Evolutionary conservation across 345 rosid genomes (phyloP), one percentile per base, ranked within the genome.

Genomic region (Clausena lansium): DNA sequence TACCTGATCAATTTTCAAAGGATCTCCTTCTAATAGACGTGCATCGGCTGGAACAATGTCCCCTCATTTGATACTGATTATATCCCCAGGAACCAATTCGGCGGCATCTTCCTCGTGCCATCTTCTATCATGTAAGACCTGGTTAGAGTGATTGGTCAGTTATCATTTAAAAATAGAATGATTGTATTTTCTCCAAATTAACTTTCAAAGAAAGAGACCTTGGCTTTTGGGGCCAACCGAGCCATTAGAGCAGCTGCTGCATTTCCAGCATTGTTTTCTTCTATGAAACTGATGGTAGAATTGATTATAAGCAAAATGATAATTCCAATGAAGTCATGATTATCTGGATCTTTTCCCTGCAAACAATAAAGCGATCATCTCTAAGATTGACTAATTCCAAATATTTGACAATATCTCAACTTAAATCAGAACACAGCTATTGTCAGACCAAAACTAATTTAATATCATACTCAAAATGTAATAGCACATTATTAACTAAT

Each of bases 201-300:
- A 41, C 50, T 41, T 41, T 41, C 50, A 41, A 41, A 13, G 15
- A 41, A 10, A 41, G 50, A 41, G 22, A 87, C 95, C 92, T 87
- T 88, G 13, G 91, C 89, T 85, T 87, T 88, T n/a, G 88, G 93
- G 22, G 93, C 93, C 81, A 89, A 76, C 13, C 87, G 86, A 74
- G 92, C 92, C 94, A 90, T 90, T 76, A 90, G 92, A 38, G 92
- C 91, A 47, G 95, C 90, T 24, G 92, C 91, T 39, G 93, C 91
- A 28, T 88, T 91, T n/a, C 95, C 93, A 0, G 93, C 91, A 71
- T 89, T 91, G 84, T 91, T 91, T 80, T 91, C 91, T 83, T 89
- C 93, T 59, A 87, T 77, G 47, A 88, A 89, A 79, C 91, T 89
- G 83, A 89, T 88, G 36, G 91, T 87, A 62, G 95, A 91, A 58